Conservation (phyloP, 225 moss, liverwort and hornwort genomes). For the Ulota crispa region DNA sequence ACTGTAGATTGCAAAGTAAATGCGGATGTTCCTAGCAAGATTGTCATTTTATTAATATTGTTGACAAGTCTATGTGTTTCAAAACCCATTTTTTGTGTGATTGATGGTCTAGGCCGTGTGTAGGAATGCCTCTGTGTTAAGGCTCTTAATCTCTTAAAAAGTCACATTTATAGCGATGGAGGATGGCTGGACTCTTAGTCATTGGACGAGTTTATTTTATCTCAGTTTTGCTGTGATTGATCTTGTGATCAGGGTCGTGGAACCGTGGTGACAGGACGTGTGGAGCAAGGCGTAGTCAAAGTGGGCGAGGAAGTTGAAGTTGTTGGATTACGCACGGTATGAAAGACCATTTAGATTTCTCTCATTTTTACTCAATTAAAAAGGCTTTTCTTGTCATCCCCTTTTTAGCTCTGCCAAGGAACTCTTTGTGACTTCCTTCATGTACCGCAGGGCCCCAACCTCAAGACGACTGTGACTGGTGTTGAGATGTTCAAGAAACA, state of each 20-base stretch:
- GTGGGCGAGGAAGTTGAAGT: constrained; percentile 88
- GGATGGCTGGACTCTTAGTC: background rate
- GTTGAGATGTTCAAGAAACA: constrained; percentile 95
- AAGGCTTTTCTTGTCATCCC: background rate
- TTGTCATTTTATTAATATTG: background rate
- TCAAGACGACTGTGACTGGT: constrained; percentile 76
- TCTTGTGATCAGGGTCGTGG: constrained; percentile 64
- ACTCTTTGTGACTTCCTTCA: background rate
- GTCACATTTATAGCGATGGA: background rate
- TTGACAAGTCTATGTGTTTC: background rate
- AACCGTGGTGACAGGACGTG: constrained; percentile 86
- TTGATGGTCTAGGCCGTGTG: background rate
- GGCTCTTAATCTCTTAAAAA: background rate
- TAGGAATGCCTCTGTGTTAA: background rate
- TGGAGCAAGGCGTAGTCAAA: constrained; percentile 83
- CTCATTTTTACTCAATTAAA: background rate
- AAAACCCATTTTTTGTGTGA: background rate
- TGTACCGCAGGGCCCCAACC: constrained; percentile 44
- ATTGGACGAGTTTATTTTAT: background rate
- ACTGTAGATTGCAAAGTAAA: background rate
- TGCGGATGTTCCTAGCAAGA: background rate
- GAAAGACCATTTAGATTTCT: constrained; percentile 1
- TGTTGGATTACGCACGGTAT: constrained; percentile 61
- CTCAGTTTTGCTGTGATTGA: background rate
- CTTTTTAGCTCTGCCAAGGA: background rate